phyloP scores from a whole-genome alignment of 176 grass and related monocot species.

The Aegilops bicornis region DNA sequence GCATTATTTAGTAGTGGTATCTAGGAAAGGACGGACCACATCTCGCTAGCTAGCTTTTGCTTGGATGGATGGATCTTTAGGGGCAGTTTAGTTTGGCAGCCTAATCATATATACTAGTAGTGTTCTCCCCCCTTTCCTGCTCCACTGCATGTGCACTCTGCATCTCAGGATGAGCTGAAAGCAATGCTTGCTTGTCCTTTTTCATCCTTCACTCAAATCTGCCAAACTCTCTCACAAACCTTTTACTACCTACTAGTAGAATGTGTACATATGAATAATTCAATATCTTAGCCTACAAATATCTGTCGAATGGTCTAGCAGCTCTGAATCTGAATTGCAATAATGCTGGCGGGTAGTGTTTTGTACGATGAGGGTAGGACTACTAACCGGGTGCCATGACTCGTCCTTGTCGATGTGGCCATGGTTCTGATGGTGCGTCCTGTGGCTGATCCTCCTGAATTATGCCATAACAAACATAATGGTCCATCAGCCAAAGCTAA shows the following conservation, averaged over 20 bases:
- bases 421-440: conserved; percentile 90
- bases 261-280: background rate
- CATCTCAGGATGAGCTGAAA: conserved; percentile 9
- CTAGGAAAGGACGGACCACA: conserved; percentile 9
- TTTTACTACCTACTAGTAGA: background rate
- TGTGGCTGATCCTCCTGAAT: conserved; percentile 95
- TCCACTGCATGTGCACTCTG: conserved; percentile 22
- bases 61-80: background rate
- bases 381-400: conserved; percentile 87
- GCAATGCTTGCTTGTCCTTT: conserved; percentile 4
- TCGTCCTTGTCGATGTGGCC: conserved; percentile 86
- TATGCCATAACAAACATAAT: background rate
- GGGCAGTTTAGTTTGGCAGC: background rate
- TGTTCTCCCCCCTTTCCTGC: background rate
- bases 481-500: background rate
- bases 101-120: background rate
- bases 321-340: background rate
- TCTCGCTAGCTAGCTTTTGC: background rate
- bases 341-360: background rate
- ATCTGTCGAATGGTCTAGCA: background rate
- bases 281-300: background rate
- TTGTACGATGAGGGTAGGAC: background rate
- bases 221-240: background rate
- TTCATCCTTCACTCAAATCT: conserved; percentile 5
- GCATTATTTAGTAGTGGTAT: background rate